Base-by-base conservation (phyloP, 1,284 basidiomycete species). In the Sporisorium scitamineum region DNA sequence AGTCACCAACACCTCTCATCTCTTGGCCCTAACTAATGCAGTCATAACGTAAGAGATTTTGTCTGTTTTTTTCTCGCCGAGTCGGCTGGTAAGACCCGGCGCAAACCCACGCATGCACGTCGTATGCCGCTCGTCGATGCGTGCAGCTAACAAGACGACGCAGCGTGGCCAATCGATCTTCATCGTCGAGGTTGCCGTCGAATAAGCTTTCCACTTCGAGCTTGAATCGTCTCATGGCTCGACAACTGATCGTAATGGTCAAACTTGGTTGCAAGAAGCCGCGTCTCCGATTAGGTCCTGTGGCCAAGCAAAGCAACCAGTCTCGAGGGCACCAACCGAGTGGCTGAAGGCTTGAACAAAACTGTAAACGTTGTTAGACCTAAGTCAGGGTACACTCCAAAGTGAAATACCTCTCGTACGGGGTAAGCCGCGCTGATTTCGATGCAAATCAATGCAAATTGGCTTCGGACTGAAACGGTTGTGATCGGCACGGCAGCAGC, bases 401-500 rank as follows among this genome's bases (percentile, higher is more conserved):
- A 1, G 4, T 22, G 24, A 14, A 10, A 44, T 14, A n/a, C 18
- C 45, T 60, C 57, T 66, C 63, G 57, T 66, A 55, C 57, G 56
- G 57, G 41, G 47, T 22, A 8, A 20, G 22, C 10, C 29, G 13
- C 13, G 26, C 3, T 39, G 2, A n/a, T n/a, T n/a, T n/a, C n/a
- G n/a, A n/a, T n/a, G n/a, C n/a, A n/a, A n/a, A n/a, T n/a, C n/a
- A n/a, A n/a, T n/a, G n/a, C n/a, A 54, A 20, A 14, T 2, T 1
- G 9, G 2, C 14, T 45, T 73, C 65, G 70, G 70, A 61, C 57
- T 69, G 71, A 47, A 74, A 65, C 71, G 71, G 71, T 60, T 61
- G 71, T 74, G 71, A 74, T 74, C 71, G 66, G 60, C 37, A 41
- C 20, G 31, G 53, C 39, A 66, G 62, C 39, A 66, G 62, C 57